Evolutionary conservation across 2,329 filamentous ascomycete species (phyloP), one percentile per base, ranked within the genome.

Genomic region (Emydomyces testavorans): DNA sequence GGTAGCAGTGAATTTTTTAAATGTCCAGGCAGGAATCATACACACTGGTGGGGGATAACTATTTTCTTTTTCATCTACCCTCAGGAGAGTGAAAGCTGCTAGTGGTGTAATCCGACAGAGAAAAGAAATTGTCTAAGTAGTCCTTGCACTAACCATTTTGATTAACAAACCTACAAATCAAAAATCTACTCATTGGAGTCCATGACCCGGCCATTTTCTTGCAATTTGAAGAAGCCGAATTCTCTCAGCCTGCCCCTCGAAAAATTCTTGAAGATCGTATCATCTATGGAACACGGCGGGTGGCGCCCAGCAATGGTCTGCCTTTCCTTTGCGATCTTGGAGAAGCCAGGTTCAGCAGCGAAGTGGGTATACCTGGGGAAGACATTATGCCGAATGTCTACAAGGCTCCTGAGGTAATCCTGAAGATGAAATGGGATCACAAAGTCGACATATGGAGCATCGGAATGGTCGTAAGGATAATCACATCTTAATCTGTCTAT

Each of bases 401-500:
- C 37, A 32, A 56, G 20, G 55, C 56, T 2, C 58, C 55, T 6
- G 58, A 60, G 40, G 51, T 59, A 1, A 52, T 58, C n/a, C 42
- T 56, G 15, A 43, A 53, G 1, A 59, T 59, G 53, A 43, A 53
- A 21, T 61, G 57, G 58, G 55, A 53, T 31, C 42, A 32, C n/a
- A 47, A 50, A 32, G 48, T 58, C 34, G 58, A 60, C 40, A 54
- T 60, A 18, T 61, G 58, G 58, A 53, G 50, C 36, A 39, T 59
- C 32, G 58, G 49, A 21, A 44, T 53, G n/a, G 52, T 58, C 50
- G 56, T 58, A 50, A 40, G 54, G 18, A 20, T 11, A 2, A 3
- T 3, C 32, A 18, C 10, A 4, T 38, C 3, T 28, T 28, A 20
- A 16, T 13, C 28, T 37, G 2, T 42, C 24, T 29, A 5, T 32